Conservation (phyloP, 1,139 yeast species). For the Blastobotrys buckinghamii region DNA sequence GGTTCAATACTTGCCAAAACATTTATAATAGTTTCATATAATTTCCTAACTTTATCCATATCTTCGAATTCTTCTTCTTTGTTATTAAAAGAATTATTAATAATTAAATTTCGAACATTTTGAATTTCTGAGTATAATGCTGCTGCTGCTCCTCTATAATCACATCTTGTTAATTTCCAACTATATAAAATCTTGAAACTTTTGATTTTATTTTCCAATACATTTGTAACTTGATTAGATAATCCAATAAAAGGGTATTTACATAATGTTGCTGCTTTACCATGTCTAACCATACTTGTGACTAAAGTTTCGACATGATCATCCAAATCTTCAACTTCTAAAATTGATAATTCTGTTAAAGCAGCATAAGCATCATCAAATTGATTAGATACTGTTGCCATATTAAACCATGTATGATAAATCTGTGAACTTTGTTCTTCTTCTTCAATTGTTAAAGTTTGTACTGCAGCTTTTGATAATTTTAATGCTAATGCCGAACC, state of each 20-base stretch:
- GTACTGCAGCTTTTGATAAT: conserved; percentile 18
- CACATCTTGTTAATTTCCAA: conserved; percentile 32
- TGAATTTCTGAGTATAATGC: conserved; percentile 12
- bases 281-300: conserved; percentile 21
- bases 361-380: conserved; percentile 32
- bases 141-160: conserved; percentile 26
- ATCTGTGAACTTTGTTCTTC: not conserved
- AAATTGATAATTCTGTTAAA: conserved; percentile 21
- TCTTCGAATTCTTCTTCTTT: not conserved
- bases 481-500: conserved; percentile 14
- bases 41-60: conserved; percentile 11
- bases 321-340: not conserved
- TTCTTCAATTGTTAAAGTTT: not conserved
- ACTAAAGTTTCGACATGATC: conserved; percentile 18
- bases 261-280: conserved; percentile 22
- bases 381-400: conserved; percentile 22
- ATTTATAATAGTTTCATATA: conserved; percentile 26
- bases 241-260: conserved; percentile 32
- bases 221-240: conserved; percentile 21
- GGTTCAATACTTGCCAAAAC: conserved; percentile 26
- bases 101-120: conserved; percentile 1
- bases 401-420: conserved; percentile 19
- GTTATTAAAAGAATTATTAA: not conserved
- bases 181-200: conserved; percentile 24
- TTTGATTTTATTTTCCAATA: conserved; percentile 14